Evolutionary conservation across 2,329 filamentous ascomycete species (phyloP).

Genomic region (Fusarium staphyleae): DNA sequence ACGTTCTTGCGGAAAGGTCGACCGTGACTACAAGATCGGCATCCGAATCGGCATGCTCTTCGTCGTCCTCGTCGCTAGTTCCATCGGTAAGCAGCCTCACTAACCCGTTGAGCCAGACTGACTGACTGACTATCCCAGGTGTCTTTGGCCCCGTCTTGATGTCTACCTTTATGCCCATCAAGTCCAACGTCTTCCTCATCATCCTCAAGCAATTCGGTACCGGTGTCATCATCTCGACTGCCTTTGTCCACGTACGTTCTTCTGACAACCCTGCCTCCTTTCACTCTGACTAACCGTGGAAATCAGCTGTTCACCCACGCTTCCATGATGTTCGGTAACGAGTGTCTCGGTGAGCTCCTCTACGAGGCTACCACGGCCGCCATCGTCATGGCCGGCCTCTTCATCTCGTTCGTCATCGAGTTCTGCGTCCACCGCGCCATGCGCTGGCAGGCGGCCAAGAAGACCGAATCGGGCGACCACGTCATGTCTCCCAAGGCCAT

Average conservation of each 20-base stretch:
- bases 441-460: constrained; percentile 43
- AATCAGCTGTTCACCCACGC: constrained; percentile 75
- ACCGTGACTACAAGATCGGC: constrained; percentile 69
- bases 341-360: constrained; percentile 68
- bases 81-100: constrained; percentile 57
- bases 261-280: neutral
- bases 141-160: constrained; percentile 74
- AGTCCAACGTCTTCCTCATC: constrained; percentile 60
- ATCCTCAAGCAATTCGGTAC: constrained; percentile 78
- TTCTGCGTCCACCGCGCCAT: constrained; percentile 68
- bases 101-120: neutral
- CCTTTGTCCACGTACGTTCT: constrained; percentile 67
- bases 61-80: constrained; percentile 71
- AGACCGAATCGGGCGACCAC: constrained; percentile 17
- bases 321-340: constrained; percentile 72
- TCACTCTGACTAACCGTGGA: neutral
- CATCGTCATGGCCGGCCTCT: constrained; percentile 76
- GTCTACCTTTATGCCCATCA: constrained; percentile 60
- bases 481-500: constrained; percentile 36
- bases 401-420: constrained; percentile 76
- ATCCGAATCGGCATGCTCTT: constrained; percentile 78
- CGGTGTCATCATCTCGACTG: constrained; percentile 74
- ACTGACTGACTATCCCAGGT: constrained; percentile 39
- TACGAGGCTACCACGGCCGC: constrained; percentile 75
- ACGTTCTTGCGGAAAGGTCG: constrained; percentile 55